These are phyloP conservation scores for Dictyophora rubrovolvata DNA, from an alignment of 768 basidiomycete genomes.

Conservation along the genomic window DNA sequence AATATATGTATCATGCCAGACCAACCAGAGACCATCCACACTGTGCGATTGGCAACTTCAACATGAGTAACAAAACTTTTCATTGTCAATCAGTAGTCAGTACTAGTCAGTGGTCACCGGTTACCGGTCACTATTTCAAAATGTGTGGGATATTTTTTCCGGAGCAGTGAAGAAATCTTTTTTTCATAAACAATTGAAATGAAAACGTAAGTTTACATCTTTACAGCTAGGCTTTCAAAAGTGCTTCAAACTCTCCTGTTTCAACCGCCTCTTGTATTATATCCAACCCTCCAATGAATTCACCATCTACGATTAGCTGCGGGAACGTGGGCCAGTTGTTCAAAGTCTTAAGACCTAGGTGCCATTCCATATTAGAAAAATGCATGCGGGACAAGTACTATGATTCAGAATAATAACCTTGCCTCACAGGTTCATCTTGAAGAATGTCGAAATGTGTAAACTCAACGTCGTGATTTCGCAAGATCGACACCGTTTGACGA, in stretches of 20 bases:
- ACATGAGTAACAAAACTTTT: no score
- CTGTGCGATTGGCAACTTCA: no score
- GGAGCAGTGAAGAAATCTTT: no score
- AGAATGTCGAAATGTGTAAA: slow-evolving; percentile 81
- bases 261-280: slow-evolving; percentile 83
- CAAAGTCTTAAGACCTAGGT: slow-evolving; percentile 44
- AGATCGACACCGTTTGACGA: slow-evolving; percentile 55
- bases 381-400: background rate
- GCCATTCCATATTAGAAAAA: background rate
- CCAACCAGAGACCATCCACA: no score
- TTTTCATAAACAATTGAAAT: background rate
- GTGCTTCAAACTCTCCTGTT: slow-evolving; percentile 62
- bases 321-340: slow-evolving; percentile 92
- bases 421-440: slow-evolving; percentile 67
- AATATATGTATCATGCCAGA: no score
- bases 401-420: slow-evolving; percentile 34
- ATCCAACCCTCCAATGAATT: slow-evolving; percentile 92
- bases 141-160: no score
- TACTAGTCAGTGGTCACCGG: no score
- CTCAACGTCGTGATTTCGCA: slow-evolving; percentile 51
- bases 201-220: slow-evolving; percentile 5
- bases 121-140: no score
- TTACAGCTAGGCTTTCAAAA: slow-evolving; percentile 15
- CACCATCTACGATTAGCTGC: slow-evolving; percentile 79
- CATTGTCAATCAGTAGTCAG: no score